Base-by-base conservation (phyloP, 2,329 filamentous ascomycete species). In the Drechslerella stenobrocha region DNA sequence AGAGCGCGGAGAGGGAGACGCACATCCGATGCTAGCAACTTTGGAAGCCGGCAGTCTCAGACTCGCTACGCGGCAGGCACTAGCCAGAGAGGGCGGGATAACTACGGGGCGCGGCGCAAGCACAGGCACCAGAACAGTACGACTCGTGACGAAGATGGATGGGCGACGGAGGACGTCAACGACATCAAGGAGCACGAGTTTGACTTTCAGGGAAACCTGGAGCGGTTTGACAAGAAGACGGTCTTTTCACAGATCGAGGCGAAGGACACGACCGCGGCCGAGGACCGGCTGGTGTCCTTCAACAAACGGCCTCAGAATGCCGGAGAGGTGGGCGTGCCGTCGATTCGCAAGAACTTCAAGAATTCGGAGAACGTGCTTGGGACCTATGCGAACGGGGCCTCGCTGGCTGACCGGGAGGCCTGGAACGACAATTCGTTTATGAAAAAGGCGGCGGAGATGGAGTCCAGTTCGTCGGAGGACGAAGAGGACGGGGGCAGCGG, bases 151-250 rank as follows among this genome's bases (percentile, higher is more conserved):
- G 83, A 89, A 42, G 95, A 90, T 75, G 92, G 90, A 2, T 97
- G 92, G 91, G 90, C 89, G 2, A 96, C 92, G 0, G 93, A 96
- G 75, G 92, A 97, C 74, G 91, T 92, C 20, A 96, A 90, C 0
- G 93, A 97, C 75, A 89, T 93, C 20, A 89, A 92, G 77, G 92
- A 95, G 75, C 83, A 88, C 8, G 93, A 97, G 69, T 97, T 97
- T 73, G 92, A 97, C 76, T 97, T 97, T 73, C 86, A 89, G 73
- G 86, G 85, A 56, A 90, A 90, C 71, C 81, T 97, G 28, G 91
- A 89, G 46, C 95, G 96, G 74, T 97, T 97, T 73, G 91, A 97
- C 79, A 97, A 97, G 78, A 84, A 87, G 58, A 86, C 86, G 1
- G 84, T 97, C 6, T 98, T 98, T 75, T 88, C 92, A 71, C 87